Percentiles rank a stretch among this genome's conserved stretches.
Conservation (phyloP, 768 basidiomycete species). For the Chalciporus sphaerocephalus region DNA sequence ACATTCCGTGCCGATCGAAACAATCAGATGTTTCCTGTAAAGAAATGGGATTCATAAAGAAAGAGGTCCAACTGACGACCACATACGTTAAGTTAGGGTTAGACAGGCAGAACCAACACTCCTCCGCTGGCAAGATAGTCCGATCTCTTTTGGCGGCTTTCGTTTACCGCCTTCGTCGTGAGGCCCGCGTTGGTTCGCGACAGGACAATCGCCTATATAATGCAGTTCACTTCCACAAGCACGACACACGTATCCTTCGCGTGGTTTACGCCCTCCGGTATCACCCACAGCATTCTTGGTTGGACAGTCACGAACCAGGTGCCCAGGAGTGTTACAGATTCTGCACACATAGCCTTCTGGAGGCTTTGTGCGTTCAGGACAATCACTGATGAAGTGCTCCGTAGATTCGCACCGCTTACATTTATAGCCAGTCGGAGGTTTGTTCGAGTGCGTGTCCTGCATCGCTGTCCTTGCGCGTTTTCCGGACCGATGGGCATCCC, state of each 20-base stretch:
- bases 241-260: slow-evolving; percentile 82
- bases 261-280: slow-evolving; percentile 79
- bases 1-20: slow-evolving; percentile 88
- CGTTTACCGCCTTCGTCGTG: slow-evolving; percentile 33
- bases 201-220: slow-evolving; percentile 82
- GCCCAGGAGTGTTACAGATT: slow-evolving; percentile 80
- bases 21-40: slow-evolving; percentile 87
- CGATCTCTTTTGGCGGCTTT: slow-evolving; percentile 71
- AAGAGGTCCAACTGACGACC: not conserved
- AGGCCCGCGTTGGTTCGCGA: slow-evolving; percentile 50
- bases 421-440: slow-evolving; percentile 68
- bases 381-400: slow-evolving; percentile 77
- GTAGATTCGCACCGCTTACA: slow-evolving; percentile 73
- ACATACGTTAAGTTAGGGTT: slow-evolving; percentile 86
- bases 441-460: slow-evolving; percentile 42
- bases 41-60: not conserved
- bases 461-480: slow-evolving; percentile 49
- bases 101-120: slow-evolving; percentile 98
- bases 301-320: slow-evolving; percentile 88
- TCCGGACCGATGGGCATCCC: slow-evolving; percentile 49
- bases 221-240: slow-evolving; percentile 87
- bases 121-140: slow-evolving; percentile 60
- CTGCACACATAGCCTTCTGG: slow-evolving; percentile 86
- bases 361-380: slow-evolving; percentile 70
- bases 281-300: slow-evolving; percentile 72